A percentile compares a stretch with the other conserved stretches of the same genome.
phyloP scores from a whole-genome alignment of 2,329 filamentous ascomycete species.

The Diaporthe sp. region DNA sequence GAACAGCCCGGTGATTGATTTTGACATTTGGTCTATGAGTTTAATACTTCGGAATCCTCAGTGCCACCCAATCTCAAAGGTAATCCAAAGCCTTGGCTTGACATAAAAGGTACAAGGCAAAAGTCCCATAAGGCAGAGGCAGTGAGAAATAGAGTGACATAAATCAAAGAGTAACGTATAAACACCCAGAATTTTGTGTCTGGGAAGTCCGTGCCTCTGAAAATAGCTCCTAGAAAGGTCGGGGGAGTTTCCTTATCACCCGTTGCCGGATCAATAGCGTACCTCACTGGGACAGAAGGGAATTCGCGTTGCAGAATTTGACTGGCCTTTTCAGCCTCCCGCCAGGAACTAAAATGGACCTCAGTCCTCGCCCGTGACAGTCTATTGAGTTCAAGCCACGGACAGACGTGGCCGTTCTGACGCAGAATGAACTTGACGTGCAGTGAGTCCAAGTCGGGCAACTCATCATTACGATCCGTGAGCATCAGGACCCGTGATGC shows the following conservation, averaged over 20 bases:
- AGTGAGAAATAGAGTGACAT: not conserved
- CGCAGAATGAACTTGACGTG: not conserved
- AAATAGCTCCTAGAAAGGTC: not conserved
- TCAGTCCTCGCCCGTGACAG: not conserved
- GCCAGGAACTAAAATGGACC: not conserved
- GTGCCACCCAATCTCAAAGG: not conserved
- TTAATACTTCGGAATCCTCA: not conserved
- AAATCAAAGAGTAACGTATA: not conserved
- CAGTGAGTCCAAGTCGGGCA: not conserved
- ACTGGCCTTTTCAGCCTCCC: not conserved
- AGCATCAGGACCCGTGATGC: constrained; percentile 4
- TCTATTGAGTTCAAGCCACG: not conserved
- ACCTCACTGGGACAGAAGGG: not conserved
- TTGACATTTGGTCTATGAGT: not conserved
- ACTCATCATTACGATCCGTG: not conserved
- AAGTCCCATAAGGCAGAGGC: not conserved
- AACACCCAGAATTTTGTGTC: not conserved
- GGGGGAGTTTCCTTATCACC: not conserved
- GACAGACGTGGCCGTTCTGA: not conserved
- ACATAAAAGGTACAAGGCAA: not conserved
- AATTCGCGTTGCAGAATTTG: not conserved
- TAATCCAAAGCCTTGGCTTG: not conserved
- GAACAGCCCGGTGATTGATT: not conserved
- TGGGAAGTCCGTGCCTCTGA: not conserved
- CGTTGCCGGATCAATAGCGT: constrained; percentile 10